phyloP scores from a whole-genome alignment of 2,329 filamentous ascomycete genomes.

The Paraconiothyrium sp. region DNA sequence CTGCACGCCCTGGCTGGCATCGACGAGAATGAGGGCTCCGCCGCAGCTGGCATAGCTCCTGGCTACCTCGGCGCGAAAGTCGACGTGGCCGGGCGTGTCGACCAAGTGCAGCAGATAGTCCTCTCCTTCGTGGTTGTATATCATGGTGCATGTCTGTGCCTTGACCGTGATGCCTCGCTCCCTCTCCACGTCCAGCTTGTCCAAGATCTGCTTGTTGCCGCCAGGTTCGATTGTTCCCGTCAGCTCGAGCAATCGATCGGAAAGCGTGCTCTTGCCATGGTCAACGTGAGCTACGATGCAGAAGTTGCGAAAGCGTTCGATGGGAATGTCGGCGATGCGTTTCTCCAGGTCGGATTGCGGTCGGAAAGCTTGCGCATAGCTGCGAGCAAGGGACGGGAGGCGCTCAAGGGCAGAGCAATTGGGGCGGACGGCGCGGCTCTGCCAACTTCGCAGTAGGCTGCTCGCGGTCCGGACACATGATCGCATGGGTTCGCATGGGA shows the following conservation, averaged over 20 bases:
- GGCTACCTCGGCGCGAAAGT: conserved; percentile 96
- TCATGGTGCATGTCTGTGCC: conserved; percentile 97
- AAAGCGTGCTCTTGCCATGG: conserved; percentile 97
- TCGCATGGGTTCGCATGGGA: conserved; percentile 58
- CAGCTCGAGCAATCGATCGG: conserved; percentile 88
- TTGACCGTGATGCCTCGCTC: conserved; percentile 98
- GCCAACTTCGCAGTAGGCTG: conserved; percentile 52
- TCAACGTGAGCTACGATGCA: conserved; percentile 99
- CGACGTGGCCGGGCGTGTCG: conserved; percentile 96
- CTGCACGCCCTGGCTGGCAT: conserved; percentile 95
- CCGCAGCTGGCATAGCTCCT: conserved; percentile 96
- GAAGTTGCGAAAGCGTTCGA: conserved; percentile 88
- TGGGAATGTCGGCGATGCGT: conserved; percentile 77
- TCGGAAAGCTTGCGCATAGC: conserved; percentile 50
- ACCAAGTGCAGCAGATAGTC: conserved; percentile 96
- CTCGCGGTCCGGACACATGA: conserved; percentile 57
- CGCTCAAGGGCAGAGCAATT: conserved; percentile 39
- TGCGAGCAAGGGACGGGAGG: conserved; percentile 36
- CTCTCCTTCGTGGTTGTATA: conserved; percentile 84
- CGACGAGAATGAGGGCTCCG: conserved; percentile 89
- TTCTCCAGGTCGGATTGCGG: conserved; percentile 65
- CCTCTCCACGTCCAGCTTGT: conserved; percentile 95
- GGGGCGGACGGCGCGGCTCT: conserved; percentile 37
- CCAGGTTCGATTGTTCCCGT: conserved; percentile 91
- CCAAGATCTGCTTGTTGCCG: conserved; percentile 91